Percentiles rank a stretch among this genome's conserved stretches.
Conservation (phyloP, 139 green algal genomes). For the Closterium sp. region DNA sequence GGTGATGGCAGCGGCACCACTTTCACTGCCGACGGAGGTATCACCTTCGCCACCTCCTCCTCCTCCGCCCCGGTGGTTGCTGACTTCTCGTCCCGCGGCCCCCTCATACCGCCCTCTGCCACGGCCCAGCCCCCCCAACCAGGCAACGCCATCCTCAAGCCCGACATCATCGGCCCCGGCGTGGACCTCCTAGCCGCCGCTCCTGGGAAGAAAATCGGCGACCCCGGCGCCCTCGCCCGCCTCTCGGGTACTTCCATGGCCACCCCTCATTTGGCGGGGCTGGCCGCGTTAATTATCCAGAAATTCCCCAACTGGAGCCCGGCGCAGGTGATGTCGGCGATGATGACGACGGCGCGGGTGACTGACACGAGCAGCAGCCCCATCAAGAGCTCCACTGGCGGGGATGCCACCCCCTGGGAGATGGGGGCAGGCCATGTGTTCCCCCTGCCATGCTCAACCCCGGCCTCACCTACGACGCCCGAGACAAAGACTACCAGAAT, state of each 20-base stretch:
- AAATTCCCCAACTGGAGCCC: slow-evolving; percentile 29
- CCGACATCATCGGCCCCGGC: neutral
- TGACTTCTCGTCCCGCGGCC: neutral
- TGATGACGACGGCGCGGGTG: neutral
- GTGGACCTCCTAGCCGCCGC: neutral
- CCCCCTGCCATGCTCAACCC: neutral
- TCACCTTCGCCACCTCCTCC: neutral
- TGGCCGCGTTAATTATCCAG: neutral
- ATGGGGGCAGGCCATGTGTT: neutral
- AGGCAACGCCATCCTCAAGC: slow-evolving; percentile 3
- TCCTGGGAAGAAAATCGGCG: neutral
- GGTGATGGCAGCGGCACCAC: too few relatives aligned
- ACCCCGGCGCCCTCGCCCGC: neutral
- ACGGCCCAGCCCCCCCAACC: neutral
- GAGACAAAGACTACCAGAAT: neutral
- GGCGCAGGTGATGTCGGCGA: neutral
- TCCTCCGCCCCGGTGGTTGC: neutral
- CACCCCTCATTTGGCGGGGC: neutral
- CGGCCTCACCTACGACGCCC: neutral
- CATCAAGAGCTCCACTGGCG: neutral
- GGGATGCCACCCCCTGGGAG: neutral
- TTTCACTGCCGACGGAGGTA: neutral
- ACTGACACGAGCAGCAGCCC: neutral
- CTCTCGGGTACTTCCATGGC: slow-evolving; percentile 18
- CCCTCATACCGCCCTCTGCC: neutral